A percentile compares a stretch with the other conserved stretches of the same genome.
These are phyloP conservation scores for Prunus mira DNA, from an alignment of 306 rosid species.

Conservation along the genomic window DNA sequence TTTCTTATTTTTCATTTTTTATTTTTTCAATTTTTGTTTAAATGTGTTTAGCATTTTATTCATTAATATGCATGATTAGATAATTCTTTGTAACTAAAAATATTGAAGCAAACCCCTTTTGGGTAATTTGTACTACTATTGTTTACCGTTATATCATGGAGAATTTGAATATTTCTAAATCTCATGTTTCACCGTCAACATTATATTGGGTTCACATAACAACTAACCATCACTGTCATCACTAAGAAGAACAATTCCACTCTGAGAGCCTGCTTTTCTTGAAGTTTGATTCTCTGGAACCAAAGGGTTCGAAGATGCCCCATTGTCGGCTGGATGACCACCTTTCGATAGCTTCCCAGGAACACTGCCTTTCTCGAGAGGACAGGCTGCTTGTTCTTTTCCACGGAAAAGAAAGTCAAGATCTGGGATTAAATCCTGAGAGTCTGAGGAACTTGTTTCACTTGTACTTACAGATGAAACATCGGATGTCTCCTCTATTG, in stretches of 20 bases:
- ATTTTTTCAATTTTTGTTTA: background rate
- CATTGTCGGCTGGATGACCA: background rate
- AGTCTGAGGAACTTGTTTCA: conserved; percentile 46
- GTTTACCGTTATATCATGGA: background rate
- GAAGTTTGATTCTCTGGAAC: background rate
- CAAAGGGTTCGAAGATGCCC: background rate
- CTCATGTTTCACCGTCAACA: background rate
- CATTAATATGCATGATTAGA: no score
- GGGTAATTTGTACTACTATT: no score
- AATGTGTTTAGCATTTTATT: background rate
- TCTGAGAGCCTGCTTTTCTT: background rate
- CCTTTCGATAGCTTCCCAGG: background rate
- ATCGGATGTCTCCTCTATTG: conserved; percentile 15
- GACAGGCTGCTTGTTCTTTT: background rate
- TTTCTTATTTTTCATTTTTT: background rate
- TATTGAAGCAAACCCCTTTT: no score
- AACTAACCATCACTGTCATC: conserved; percentile 14
- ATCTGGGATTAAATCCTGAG: conserved; percentile 13
- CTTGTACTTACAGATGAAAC: conserved; percentile 42
- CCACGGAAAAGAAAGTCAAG: background rate
- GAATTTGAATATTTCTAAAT: background rate
- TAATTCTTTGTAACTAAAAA: no score
- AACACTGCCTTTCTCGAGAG: background rate
- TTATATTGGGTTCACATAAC: background rate
- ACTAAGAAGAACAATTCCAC: background rate